A percentile compares a stretch with the other conserved stretches of the same genome.
Evolutionary conservation across 441 rosid genomes (phyloP).

Genomic region (Dalechampia spathulata): DNA sequence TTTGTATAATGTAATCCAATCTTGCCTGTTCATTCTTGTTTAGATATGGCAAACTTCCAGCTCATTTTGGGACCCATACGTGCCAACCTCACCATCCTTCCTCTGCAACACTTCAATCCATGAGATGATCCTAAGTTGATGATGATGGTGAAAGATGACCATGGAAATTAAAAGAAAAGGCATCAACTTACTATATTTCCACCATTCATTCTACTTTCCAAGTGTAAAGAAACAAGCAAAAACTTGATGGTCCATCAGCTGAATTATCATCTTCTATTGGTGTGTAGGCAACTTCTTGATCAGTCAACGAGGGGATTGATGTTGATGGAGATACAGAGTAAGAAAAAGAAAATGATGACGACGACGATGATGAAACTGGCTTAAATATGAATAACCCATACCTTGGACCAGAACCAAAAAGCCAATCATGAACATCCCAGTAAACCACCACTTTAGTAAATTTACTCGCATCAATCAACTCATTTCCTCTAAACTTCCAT

Average conservation of each 20-base stretch:
- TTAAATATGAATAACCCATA: conserved; percentile 54
- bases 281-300: conserved; percentile 16
- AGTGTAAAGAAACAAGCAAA: conserved; percentile 59
- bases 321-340: conserved; percentile 12
- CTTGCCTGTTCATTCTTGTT: conserved; percentile 41
- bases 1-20: conserved; percentile 21
- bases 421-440: conserved; percentile 88
- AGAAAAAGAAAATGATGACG: background rate
- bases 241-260: conserved; percentile 26
- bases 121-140: background rate
- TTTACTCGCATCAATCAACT: conserved; percentile 38
- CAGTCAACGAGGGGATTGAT: conserved; percentile 14
- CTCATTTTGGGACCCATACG: conserved; percentile 34
- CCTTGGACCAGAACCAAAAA: conserved; percentile 64
- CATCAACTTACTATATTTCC: no score
- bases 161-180: no score
- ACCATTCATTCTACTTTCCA: conserved; percentile 47
- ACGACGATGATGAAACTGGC: conserved; percentile 28
- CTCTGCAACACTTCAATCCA: background rate
- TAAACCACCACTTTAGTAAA: conserved; percentile 47
- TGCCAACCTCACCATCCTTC: conserved; percentile 4
- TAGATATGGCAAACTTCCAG: conserved; percentile 27
- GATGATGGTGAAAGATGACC: no score
- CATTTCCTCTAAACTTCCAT: conserved; percentile 80
- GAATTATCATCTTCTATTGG: conserved; percentile 21